Evolutionary conservation across 2,329 filamentous ascomycete genomes (phyloP).

Genomic region (Pseudonectria buxi): DNA sequence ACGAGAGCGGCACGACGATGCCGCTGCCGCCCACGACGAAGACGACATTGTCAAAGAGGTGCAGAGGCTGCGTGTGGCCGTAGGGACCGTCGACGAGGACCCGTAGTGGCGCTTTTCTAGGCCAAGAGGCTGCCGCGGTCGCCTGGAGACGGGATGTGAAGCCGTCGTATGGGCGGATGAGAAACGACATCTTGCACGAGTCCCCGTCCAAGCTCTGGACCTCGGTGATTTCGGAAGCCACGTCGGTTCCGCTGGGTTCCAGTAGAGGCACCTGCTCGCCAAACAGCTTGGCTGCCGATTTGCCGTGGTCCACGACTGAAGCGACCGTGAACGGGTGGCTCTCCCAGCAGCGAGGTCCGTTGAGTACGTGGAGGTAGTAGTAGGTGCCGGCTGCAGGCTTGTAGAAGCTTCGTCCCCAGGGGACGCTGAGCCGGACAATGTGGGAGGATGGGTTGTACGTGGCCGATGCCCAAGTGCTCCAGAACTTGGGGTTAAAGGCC

Average conservation of each 20-base stretch:
- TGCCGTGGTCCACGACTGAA: conserved; percentile 14
- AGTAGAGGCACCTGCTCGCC: conserved; percentile 30
- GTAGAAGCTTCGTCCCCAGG: conserved; percentile 28
- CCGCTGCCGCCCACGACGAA: conserved; percentile 41
- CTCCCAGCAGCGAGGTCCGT: conserved; percentile 37
- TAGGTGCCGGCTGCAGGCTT: conserved; percentile 34
- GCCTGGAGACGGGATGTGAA: conserved; percentile 34
- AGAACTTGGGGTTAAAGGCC: conserved; percentile 33
- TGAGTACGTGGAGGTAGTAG: conserved; percentile 39
- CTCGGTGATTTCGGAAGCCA: background rate
- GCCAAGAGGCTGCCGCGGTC: conserved; percentile 19
- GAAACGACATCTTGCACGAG: conserved; percentile 29
- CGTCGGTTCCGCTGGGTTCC: conserved; percentile 5
- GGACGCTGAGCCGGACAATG: conserved; percentile 35
- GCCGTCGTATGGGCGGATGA: conserved; percentile 40
- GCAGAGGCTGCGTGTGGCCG: conserved; percentile 32
- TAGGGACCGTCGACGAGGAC: conserved; percentile 41
- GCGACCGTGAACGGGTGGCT: conserved; percentile 45
- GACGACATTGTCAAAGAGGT: conserved; percentile 32
- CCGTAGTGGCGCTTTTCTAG: conserved; percentile 21
- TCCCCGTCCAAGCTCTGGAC: conserved; percentile 1
- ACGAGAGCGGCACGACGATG: conserved; percentile 35
- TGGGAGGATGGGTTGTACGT: conserved; percentile 32
- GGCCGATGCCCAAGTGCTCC: conserved; percentile 28
- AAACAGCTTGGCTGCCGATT: conserved; percentile 12